phyloP scores from a whole-genome alignment of 148 eudicot species.

The Camellia granthamiana region DNA sequence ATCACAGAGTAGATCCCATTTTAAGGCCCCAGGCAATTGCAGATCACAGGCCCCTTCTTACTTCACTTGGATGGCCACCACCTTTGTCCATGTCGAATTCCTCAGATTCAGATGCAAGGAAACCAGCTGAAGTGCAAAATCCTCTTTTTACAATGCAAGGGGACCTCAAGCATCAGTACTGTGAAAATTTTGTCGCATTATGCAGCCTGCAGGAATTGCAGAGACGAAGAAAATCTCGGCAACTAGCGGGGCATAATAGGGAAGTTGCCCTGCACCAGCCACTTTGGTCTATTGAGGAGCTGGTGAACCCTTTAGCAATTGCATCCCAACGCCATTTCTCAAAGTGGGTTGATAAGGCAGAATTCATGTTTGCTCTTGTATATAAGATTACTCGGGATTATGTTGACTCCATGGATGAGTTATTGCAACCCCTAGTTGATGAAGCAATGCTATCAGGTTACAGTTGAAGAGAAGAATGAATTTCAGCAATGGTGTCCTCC shows the following conservation, averaged over 20 bases:
- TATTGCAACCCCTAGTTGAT: constrained; percentile 91
- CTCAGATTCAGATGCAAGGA: constrained; percentile 40
- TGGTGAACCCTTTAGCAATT: constrained; percentile 70
- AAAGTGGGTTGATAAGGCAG: constrained; percentile 88
- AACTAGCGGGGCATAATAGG: constrained; percentile 61
- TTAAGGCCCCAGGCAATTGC: constrained; percentile 93
- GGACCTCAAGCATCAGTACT: constrained; percentile 69
- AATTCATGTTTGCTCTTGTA: constrained; percentile 87
- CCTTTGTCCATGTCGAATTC: constrained; percentile 59
- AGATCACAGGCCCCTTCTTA: constrained; percentile 77
- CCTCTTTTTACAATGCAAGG: constrained; percentile 80
- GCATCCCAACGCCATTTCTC: constrained; percentile 79
- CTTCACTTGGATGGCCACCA: constrained; percentile 95
- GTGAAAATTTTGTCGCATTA: constrained; percentile 79
- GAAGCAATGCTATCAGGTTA: constrained; percentile 92
- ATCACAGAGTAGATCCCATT: constrained; percentile 78
- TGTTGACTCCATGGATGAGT: constrained; percentile 84
- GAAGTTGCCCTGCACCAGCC: constrained; percentile 64
- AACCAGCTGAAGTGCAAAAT: constrained; percentile 49
- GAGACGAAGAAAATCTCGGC: constrained; percentile 72
- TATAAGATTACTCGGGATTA: constrained; percentile 78
- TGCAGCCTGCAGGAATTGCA: constrained; percentile 88
- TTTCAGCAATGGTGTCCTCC: constrained; percentile 77
- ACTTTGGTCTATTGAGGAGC: constrained; percentile 95
- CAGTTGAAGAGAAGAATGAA: constrained; percentile 97